Conservation (phyloP, 2,329 filamentous ascomycete genomes). For the Raffaelea ambrosiae region DNA sequence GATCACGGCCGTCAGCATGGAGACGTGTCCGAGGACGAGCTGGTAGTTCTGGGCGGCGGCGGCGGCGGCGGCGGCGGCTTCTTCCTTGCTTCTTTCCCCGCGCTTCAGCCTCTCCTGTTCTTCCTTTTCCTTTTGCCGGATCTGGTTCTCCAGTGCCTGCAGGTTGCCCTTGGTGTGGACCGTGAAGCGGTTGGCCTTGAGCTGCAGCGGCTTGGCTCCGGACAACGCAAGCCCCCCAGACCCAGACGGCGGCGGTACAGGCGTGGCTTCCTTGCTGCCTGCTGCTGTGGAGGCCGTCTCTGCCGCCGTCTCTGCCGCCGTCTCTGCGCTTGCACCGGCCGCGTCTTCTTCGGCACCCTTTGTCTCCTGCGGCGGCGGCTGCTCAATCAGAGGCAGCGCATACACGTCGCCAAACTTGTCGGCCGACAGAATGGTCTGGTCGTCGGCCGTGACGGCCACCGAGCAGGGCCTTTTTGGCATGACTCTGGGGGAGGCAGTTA, state of each 20-base stretch:
- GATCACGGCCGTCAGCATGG: constrained; percentile 74
- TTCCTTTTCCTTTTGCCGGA: constrained; percentile 30
- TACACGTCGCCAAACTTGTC: constrained; percentile 99
- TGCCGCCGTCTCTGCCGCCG: constrained; percentile 7
- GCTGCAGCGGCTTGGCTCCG: constrained; percentile 31
- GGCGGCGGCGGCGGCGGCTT: constrained; percentile 16
- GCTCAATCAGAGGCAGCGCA: constrained; percentile 61
- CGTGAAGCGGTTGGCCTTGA: constrained; percentile 44
- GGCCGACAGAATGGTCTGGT: constrained; percentile 65
- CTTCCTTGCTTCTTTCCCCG: constrained; percentile 7
- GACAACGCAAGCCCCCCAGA: no score
- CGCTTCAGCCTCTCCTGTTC: constrained; percentile 17
- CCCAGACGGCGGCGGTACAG: no score
- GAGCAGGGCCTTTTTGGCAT: constrained; percentile 89
- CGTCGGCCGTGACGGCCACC: constrained; percentile 60
- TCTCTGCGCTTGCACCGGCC: background rate
- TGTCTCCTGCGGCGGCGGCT: no score
- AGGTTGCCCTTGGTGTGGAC: constrained; percentile 59
- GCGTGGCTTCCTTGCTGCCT: background rate
- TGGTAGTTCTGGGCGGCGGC: constrained; percentile 16
- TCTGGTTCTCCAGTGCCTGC: constrained; percentile 50
- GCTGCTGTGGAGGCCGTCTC: constrained; percentile 3
- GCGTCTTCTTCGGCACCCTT: background rate
- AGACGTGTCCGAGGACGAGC: constrained; percentile 85
- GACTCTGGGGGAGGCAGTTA: constrained; percentile 38